Conservation (phyloP, 2,329 filamentous ascomycete species). For the Ceratocystis colombiana region DNA sequence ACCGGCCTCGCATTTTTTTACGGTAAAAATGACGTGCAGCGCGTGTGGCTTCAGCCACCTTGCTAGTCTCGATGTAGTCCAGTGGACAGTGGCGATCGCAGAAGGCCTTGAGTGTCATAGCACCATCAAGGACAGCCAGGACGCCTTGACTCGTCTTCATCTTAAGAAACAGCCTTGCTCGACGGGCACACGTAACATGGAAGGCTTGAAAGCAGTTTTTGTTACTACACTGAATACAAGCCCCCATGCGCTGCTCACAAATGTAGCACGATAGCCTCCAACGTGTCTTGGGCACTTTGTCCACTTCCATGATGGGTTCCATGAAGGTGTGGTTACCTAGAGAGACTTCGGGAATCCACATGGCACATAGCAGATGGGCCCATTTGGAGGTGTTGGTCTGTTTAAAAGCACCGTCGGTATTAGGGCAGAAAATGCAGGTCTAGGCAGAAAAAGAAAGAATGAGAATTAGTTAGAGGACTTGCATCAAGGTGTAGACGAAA, state of each 20-base stretch:
- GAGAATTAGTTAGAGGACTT: slow-evolving; percentile 12
- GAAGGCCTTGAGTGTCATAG: slow-evolving; percentile 79
- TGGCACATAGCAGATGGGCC: slow-evolving; percentile 91
- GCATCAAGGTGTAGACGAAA: not conserved
- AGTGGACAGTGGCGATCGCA: slow-evolving; percentile 89
- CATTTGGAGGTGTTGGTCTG: slow-evolving; percentile 94
- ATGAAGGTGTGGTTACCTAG: slow-evolving; percentile 94
- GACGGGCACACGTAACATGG: slow-evolving; percentile 88
- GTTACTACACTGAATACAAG: slow-evolving; percentile 96
- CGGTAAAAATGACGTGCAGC: slow-evolving; percentile 85
- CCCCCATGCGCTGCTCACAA: slow-evolving; percentile 93
- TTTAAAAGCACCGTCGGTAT: slow-evolving; percentile 95
- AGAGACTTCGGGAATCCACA: slow-evolving; percentile 97
- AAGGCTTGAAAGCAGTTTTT: slow-evolving; percentile 96
- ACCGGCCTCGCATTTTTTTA: slow-evolving; percentile 73
- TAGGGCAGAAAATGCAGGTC: slow-evolving; percentile 97
- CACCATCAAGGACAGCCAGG: slow-evolving; percentile 65
- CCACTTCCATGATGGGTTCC: slow-evolving; percentile 96
- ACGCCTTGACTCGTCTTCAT: slow-evolving; percentile 90
- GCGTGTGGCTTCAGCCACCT: slow-evolving; percentile 66
- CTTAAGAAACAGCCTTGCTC: slow-evolving; percentile 77
- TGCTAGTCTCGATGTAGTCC: slow-evolving; percentile 80
- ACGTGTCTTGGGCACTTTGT: slow-evolving; percentile 87
- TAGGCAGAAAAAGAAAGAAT: slow-evolving; percentile 29
- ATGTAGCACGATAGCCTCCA: slow-evolving; percentile 96